phyloP scores from a whole-genome alignment of 345 rosid genomes.

The Trapa bicornis region DNA sequence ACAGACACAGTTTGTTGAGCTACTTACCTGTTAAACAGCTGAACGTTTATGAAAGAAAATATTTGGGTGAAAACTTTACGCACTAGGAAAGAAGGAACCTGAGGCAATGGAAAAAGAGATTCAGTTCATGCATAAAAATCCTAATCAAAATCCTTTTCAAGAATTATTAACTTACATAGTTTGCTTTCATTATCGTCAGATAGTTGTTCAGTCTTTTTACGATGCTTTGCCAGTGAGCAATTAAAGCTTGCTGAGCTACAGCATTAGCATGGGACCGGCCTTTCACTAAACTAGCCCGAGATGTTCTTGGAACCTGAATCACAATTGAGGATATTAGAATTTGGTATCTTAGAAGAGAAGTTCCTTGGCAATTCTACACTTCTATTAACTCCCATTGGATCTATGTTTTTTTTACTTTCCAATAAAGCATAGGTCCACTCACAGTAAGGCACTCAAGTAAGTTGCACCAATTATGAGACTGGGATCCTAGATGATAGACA shows the following conservation, averaged over 20 bases:
- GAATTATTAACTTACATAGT: slow-evolving; percentile 41
- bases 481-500: too few relatives aligned
- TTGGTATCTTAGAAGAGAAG: background rate
- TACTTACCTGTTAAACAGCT: slow-evolving; percentile 79
- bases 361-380: background rate
- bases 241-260: slow-evolving; percentile 91
- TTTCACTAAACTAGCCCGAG: slow-evolving; percentile 86
- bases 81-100: slow-evolving; percentile 94
- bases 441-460: too few relatives aligned
- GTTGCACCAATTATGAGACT: too few relatives aligned
- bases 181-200: slow-evolving; percentile 56
- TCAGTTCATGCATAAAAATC: slow-evolving; percentile 5
- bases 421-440: background rate
- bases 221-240: slow-evolving; percentile 96
- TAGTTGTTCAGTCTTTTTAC: slow-evolving; percentile 75
- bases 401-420: background rate
- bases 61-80: slow-evolving; percentile 86
- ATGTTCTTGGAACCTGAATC: slow-evolving; percentile 86
- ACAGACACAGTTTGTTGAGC: too few relatives aligned
- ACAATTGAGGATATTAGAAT: slow-evolving; percentile 7
- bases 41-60: slow-evolving; percentile 95
- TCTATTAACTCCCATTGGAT: too few relatives aligned
- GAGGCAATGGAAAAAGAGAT: slow-evolving; percentile 16
- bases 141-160: slow-evolving; percentile 6
- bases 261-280: slow-evolving; percentile 96